Conservation (phyloP, 306 rosid genomes). For the Gleditsia sinensis region DNA sequence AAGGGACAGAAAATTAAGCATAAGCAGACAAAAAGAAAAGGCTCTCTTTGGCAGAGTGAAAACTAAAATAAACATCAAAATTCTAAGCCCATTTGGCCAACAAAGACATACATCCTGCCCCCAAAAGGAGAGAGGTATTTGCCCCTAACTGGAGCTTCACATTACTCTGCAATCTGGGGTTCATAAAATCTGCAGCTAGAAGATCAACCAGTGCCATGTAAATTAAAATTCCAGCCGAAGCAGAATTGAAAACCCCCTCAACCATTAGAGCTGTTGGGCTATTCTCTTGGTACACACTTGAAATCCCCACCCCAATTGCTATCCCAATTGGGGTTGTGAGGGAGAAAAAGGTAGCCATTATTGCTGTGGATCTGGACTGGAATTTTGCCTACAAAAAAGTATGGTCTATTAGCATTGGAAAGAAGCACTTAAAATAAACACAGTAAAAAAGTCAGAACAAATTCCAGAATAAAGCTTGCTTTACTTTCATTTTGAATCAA, state of each 20-base stretch:
- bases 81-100: slow-evolving; percentile 58
- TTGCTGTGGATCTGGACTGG: slow-evolving; percentile 31
- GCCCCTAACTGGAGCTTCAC: slow-evolving; percentile 32
- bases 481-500: background rate
- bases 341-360: slow-evolving; percentile 50
- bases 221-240: slow-evolving; percentile 51
- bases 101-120: slow-evolving; percentile 48
- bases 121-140: slow-evolving; percentile 43
- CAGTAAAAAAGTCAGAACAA: too few relatives aligned
- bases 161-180: slow-evolving; percentile 41
- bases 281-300: slow-evolving; percentile 32
- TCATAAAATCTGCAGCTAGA: slow-evolving; percentile 57
- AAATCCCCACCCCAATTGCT: slow-evolving; percentile 43
- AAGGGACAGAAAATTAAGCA: too few relatives aligned
- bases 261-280: slow-evolving; percentile 43
- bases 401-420: too few relatives aligned
- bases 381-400: slow-evolving; percentile 46
- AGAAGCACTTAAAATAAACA: background rate
- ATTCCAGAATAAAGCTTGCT: background rate
- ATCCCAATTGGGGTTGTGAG: slow-evolving; percentile 53
- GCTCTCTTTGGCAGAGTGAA: too few relatives aligned
- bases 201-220: slow-evolving; percentile 59
- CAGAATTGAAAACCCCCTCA: slow-evolving; percentile 47
- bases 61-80: too few relatives aligned
- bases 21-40: too few relatives aligned